Base-by-base conservation (phyloP, 164 flowering plant species). In the Hamamelis virginiana region DNA sequence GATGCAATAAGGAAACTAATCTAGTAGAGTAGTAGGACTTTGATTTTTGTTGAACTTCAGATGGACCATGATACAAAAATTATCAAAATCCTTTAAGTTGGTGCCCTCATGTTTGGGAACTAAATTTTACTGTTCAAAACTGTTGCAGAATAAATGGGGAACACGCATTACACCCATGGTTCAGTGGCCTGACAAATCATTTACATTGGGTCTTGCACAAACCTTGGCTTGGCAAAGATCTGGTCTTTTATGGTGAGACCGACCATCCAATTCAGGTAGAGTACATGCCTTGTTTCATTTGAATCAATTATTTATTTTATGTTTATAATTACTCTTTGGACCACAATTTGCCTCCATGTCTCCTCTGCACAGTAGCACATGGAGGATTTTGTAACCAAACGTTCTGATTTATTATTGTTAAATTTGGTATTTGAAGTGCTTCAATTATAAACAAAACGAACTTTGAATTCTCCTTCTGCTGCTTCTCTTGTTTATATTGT, bases 171-270 rank as follows among this genome's bases (percentile, higher is more conserved):
- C 97, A 28, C 97, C 98, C 46, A 80, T 72, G 76, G 78, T 92
- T 8, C 94, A 92, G 70, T 91, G 85, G 96, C 98, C 98, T 26
- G 97, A 95, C 73, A 95, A 87, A 74, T 92, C 98, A 13, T 81
- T 92, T 72, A 75, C 92, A 1, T 69, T 95, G 69, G 87, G 90
- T 60, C 71, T 92, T 75, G 83, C 76, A 56, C 98, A 95, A 85
- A 83, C 92, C 59, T 77, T 95, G 72, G 97, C 97, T 60, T 95
- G 98, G 98, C 82, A 85, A 76, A 84, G 90, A 81, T 91, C 97
- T 73, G 97, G 97, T 64, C 89, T 92, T 43, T n/a, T n/a, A 82
- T 92, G 89, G 77, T 89, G 76, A 85, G 80, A 74, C 97, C 97
- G n/a, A 81, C 92, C 5, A 21, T 95, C 57, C 97, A 88, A 64